Evolutionary conservation across 2,329 filamentous ascomycete species (phyloP).

Genomic region (Parastagonospora avenae): DNA sequence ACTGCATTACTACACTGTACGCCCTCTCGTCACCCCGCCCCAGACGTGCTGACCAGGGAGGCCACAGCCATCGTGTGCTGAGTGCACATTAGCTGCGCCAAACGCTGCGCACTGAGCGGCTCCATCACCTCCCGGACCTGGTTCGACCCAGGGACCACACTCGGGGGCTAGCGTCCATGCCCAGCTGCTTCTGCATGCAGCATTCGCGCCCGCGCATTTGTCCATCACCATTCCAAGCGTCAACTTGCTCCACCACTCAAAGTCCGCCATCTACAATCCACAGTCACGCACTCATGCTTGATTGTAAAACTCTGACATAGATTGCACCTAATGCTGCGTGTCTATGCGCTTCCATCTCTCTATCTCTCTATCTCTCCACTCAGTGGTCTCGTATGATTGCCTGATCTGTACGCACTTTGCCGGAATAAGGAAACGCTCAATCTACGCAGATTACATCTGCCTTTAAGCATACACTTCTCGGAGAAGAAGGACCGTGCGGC

Average conservation of each 20-base stretch:
- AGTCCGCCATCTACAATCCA: not conserved
- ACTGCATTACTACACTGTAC: too few relatives aligned
- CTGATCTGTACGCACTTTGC: conserved; percentile 5
- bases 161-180: too few relatives aligned
- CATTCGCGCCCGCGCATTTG: too few relatives aligned
- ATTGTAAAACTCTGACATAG: conserved; percentile 3
- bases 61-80: too few relatives aligned
- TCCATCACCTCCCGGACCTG: too few relatives aligned
- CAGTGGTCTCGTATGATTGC: conserved; percentile 1
- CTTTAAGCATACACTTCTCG: conserved; percentile 3
- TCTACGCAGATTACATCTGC: conserved; percentile 19
- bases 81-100: too few relatives aligned
- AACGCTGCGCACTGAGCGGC: too few relatives aligned
- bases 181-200: too few relatives aligned
- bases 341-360: not conserved
- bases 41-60: too few relatives aligned
- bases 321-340: not conserved
- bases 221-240: too few relatives aligned
- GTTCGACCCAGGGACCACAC: too few relatives aligned
- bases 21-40: too few relatives aligned
- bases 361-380: not conserved
- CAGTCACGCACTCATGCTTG: conserved; percentile 3
- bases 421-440: conserved; percentile 11
- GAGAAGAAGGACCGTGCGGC: conserved; percentile 18
- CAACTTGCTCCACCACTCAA: conserved; percentile 2